Base-by-base conservation (phyloP, 1,284 basidiomycete species). In the Laetiporus sulphureus region DNA sequence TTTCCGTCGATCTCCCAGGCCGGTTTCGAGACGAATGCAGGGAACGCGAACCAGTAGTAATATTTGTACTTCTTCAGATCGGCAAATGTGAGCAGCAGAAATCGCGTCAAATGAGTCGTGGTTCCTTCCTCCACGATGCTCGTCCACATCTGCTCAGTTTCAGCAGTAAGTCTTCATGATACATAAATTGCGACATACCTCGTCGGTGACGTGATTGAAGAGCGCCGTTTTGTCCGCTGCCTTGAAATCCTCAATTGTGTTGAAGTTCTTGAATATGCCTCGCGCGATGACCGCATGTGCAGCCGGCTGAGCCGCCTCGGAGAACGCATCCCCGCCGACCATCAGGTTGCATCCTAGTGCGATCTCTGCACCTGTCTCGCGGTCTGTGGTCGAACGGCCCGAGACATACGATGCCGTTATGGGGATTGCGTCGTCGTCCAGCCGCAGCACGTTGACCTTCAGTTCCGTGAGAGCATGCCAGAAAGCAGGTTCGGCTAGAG, bases 31-130 rank as follows among this genome's bases (percentile, higher is more conserved):
- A 86, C 79, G 44, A 98, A 80, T 0, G 92, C 91, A 0, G 96
- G 96, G 62, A 97, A 96, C 0, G 89, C 89, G 56, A 97, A 97
- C 94, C 95, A 98, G 65, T 99, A 97, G 60, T 87, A 93, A 62
- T 91, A 98, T 50, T 86, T 87, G 70, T 95, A 98, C 64, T 95
- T 97, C 72, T 99, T 99, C 46, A 99, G 80, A 62, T 99, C 96
- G 0, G 96, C 90, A 56, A 86, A 99, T 0, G 92, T 91, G 51
- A 99, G 85, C 20, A 96, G 69, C 12, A 97, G 70, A 64, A 98
- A 98, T 2, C 74, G 73, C 43, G 79, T 87, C 36, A 97, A 70
- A 8, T 69, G 62, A 3, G 71, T 59, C 0, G 72, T 65, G 45
- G 78, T 73, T 38, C 70, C 69, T 36, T 68, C 72, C 29, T 68